These are phyloP conservation scores for Prorocentrum cordatum DNA, from an alignment of 169 alveolate species.

Conservation along the genomic window DNA sequence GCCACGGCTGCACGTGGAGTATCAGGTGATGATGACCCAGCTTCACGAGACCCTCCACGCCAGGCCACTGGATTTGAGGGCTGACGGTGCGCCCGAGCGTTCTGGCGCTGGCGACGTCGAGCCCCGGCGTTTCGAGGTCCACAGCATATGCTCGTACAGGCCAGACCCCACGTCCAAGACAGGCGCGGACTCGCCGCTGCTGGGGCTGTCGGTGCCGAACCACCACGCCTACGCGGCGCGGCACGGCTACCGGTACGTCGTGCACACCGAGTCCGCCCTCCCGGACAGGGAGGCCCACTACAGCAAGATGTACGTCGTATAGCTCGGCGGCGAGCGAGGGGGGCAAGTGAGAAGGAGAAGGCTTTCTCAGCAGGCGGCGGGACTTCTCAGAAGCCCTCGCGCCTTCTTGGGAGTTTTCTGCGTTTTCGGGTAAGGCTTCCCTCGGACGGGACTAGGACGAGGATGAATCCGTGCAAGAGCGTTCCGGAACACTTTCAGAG, in stretches of 20 bases:
- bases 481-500: too few relatives aligned
- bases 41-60: slow-evolving; percentile 13
- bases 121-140: slow-evolving; percentile 50
- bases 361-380: not conserved
- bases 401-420: too few relatives aligned
- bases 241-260: slow-evolving; percentile 60
- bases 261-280: slow-evolving; percentile 31
- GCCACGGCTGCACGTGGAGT: slow-evolving; percentile 50
- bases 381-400: not conserved
- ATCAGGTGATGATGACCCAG: slow-evolving; percentile 41
- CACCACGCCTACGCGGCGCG: slow-evolving; percentile 50
- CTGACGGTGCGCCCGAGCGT: not conserved
- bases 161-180: slow-evolving; percentile 62
- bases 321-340: not conserved
- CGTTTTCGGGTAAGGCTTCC: too few relatives aligned
- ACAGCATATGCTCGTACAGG: slow-evolving; percentile 32
- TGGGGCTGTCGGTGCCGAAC: slow-evolving; percentile 14
- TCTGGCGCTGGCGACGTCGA: too few relatives aligned
- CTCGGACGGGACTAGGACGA: too few relatives aligned
- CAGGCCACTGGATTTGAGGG: not conserved
- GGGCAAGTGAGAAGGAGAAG: not conserved
- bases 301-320: slow-evolving; percentile 12
- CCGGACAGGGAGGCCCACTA: slow-evolving; percentile 66
- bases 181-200: slow-evolving; percentile 16
- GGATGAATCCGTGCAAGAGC: too few relatives aligned